Evolutionary conservation across 305 asterid genomes (phyloP).

Genomic region (Rubia tinctorum): DNA sequence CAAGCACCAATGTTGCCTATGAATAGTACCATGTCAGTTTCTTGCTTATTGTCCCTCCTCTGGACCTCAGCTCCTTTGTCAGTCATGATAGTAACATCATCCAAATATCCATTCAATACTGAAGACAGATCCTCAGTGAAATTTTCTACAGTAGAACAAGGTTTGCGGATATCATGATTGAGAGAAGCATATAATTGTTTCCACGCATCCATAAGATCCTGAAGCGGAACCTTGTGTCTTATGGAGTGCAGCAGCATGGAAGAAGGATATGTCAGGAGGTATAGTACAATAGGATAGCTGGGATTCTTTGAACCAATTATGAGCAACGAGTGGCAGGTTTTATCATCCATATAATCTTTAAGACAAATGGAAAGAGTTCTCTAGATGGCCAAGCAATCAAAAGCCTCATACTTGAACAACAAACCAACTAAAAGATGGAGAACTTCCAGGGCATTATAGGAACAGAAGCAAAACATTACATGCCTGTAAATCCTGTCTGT

Average conservation of each 20-base stretch:
- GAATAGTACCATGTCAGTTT: constrained; percentile 30
- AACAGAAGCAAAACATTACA: constrained; percentile 43
- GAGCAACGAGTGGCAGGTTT: constrained; percentile 26
- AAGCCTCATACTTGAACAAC: constrained; percentile 32
- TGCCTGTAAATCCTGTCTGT: constrained; percentile 36
- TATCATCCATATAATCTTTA: constrained; percentile 34
- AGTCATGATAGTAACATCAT: constrained; percentile 26
- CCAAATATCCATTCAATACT: constrained; percentile 35
- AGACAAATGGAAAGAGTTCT: constrained; percentile 45
- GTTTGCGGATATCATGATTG: constrained; percentile 28
- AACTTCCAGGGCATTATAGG: constrained; percentile 45
- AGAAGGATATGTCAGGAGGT: constrained; percentile 58
- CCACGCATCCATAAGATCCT: constrained; percentile 47
- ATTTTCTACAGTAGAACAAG: constrained; percentile 29
- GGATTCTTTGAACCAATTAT: constrained; percentile 31
- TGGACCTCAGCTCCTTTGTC: constrained; percentile 30
- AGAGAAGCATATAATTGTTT: constrained; percentile 44
- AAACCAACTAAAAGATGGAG: constrained; percentile 41
- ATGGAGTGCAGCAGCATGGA: constrained; percentile 36
- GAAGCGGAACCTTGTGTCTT: constrained; percentile 32
- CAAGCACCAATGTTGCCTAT: constrained; percentile 42
- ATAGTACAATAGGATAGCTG: constrained; percentile 36
- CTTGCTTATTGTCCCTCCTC: constrained; percentile 25
- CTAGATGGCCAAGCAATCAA: constrained; percentile 48
- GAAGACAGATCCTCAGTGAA: constrained; percentile 48